Percentiles rank a stretch among this genome's conserved stretches.
Conservation (phyloP, 2,329 filamentous ascomycete species). For the Cladosporium oxysporum region DNA sequence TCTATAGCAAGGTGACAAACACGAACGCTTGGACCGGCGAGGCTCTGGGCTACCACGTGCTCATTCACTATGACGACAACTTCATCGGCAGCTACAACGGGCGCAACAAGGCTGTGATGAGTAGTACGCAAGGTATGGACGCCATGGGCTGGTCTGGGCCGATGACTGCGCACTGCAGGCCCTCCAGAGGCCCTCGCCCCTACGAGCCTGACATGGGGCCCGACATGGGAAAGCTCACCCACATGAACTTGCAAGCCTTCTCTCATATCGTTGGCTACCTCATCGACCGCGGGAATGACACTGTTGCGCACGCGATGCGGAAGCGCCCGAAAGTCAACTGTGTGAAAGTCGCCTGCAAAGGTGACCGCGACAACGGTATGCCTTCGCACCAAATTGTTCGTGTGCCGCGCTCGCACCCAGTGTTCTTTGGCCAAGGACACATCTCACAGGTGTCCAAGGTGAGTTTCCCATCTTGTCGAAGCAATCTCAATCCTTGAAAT, state of each 20-base stretch:
- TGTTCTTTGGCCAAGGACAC: neutral
- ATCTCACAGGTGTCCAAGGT: neutral
- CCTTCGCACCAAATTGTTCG: neutral
- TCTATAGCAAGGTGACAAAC: too few relatives aligned
- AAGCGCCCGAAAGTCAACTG: neutral
- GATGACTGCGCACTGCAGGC: neutral
- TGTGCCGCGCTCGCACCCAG: slow-evolving; percentile 3
- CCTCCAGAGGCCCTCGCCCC: too few relatives aligned
- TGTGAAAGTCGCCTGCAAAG: neutral
- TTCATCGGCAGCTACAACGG: neutral
- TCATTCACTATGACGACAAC: neutral
- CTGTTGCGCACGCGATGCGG: neutral
- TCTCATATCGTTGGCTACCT: neutral
- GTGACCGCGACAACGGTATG: neutral
- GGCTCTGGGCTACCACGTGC: neutral
- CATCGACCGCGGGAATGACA: neutral
- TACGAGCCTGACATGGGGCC: too few relatives aligned
- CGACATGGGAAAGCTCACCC: neutral
- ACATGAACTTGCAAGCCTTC: slow-evolving; percentile 3
- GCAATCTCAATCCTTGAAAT: too few relatives aligned
- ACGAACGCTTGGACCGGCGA: neutral
- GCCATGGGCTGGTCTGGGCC: neutral
- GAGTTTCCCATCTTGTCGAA: too few relatives aligned
- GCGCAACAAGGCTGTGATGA: neutral
- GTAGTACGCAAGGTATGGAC: neutral